Conservation (phyloP, 768 basidiomycete genomes). For the Russula abietina region DNA sequence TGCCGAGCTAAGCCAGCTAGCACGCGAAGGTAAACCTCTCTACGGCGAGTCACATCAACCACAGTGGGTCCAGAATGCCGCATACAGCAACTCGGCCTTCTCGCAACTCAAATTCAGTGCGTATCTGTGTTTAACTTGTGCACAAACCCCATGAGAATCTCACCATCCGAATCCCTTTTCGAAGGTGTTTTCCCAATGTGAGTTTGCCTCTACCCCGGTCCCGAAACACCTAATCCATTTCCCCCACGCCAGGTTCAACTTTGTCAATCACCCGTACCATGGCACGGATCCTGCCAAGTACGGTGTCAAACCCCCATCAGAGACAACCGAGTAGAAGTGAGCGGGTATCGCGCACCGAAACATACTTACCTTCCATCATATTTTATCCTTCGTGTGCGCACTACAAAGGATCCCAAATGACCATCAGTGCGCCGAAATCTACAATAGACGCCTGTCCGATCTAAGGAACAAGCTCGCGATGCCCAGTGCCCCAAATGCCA, state of each 20-base stretch:
- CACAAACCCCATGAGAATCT: not conserved
- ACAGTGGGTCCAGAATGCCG: conserved; percentile 79
- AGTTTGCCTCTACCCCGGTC: conserved; percentile 28
- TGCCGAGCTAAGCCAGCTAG: conserved; percentile 72
- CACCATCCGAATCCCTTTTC: conserved; percentile 5
- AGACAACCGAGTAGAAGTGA: conserved; percentile 24
- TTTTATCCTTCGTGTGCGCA: not conserved
- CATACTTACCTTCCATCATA: not conserved
- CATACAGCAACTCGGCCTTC: conserved; percentile 83
- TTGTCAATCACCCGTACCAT: conserved; percentile 86
- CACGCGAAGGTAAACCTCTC: conserved; percentile 72
- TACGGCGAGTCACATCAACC: conserved; percentile 82
- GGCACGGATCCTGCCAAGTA: conserved; percentile 85
- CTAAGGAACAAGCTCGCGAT: not conserved
- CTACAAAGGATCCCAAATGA: not conserved
- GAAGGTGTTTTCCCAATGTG: conserved; percentile 73
- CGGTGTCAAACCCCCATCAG: conserved; percentile 25
- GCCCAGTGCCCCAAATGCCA: conserved; percentile 1
- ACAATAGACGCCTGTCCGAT: not conserved
- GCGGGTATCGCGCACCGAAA: conserved; percentile 7
- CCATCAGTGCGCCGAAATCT: not conserved
- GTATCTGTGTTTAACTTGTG: conserved; percentile 27
- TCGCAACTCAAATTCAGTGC: conserved; percentile 90
- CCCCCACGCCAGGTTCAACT: conserved; percentile 68
- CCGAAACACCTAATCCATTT: not conserved